Base-by-base conservation (phyloP, 139 green algal species). In the Chlorella sp. region DNA sequence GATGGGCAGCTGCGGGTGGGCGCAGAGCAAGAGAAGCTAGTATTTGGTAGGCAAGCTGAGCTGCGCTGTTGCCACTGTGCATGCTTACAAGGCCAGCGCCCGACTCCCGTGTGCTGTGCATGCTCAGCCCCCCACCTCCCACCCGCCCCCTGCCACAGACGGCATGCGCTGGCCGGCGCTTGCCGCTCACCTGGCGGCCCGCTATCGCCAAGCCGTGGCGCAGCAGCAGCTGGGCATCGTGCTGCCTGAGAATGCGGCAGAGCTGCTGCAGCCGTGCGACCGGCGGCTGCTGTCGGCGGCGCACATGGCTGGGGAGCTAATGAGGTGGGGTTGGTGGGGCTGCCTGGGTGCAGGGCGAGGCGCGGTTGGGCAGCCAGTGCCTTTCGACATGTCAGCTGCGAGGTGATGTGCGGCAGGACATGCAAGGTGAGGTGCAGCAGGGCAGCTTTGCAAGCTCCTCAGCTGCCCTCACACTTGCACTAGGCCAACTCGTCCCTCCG, bases 141-240 rank as follows among this genome's bases (percentile, higher is more conserved):
- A 22, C 32, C 34, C 20, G 13, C 20, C 4, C 62, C 62, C 64
- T 41, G 30, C 36, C 0, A 22, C 56, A 51, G 76, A 82, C 54
- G 76, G 76, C 56, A 41, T 82, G 54, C 76, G 56, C 38, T 82
- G 76, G 76, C 76, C 76, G 19, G 56, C 36, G 24, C 76, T 82
- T 36, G 76, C 62, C 2, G 76, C 76, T 38, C 76, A 82, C 54
- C 30, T 82, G 56, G 76, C 54, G 38, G 76, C 76, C 28, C 76
- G 76, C 24, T 70, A 82, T 38, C 76, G 76, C n/a, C 46, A 82
- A 34, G 70, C 70, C 11, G 51, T 60, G 51, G 51, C 51, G 16
- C 51, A 60, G 51, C 51, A 24, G 14, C 51, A 60, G 51, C 51
- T 60, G 51, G 51, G 51, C 11, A 60, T 60, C 14, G 32, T 7